Base-by-base conservation (phyloP, 139 green algal species). In the Tetratostichococcus sp. region DNA sequence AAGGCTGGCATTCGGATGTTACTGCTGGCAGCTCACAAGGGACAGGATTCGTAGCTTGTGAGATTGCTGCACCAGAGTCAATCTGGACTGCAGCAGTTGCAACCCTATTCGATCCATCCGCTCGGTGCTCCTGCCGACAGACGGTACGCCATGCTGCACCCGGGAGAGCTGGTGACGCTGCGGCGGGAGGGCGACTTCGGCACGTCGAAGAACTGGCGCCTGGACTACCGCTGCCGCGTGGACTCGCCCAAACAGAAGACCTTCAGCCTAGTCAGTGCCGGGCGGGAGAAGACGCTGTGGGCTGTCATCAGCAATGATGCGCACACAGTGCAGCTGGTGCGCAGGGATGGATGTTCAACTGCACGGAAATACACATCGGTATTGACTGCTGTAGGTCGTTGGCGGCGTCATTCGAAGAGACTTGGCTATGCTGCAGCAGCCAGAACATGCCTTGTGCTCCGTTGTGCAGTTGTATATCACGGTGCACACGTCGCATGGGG, bases 221-320 rank as follows among this genome's bases (percentile, higher is more conserved):
- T 62, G 22, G 50, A 62, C 19, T 8, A 2, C 17, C 50, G 50
- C 50, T 62, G 50, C 50, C 14, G 50, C 2, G 50, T 62, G 50
- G 50, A 62, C 50, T 17, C 50, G 14, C 50, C 50, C 50, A 62
- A 62, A 8, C 50, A 62, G 50, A 62, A 62, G 50, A 62, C 17
- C 50, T 62, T 62, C 50, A 62, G 26, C 50, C 2, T 62, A 17
- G 19, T 62, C 50, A 62, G 26, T 8, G 2, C 14, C 2, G 50
- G 50, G 50, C 50, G 50, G 50, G 50, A 62, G 50, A 62, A 62
- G 50, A 62, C 50, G 50, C 50, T 62, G 50, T 62, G 50, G 50
- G 50, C 50, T 25, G 50, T 62, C 50, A 62, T 62, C 50, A 62
- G 50, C 50, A 62, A 62, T 26, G 50, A 62, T 23, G 50, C 50